phyloP scores from a whole-genome alignment of 768 basidiomycete genomes.

The Pholiota microspora region DNA sequence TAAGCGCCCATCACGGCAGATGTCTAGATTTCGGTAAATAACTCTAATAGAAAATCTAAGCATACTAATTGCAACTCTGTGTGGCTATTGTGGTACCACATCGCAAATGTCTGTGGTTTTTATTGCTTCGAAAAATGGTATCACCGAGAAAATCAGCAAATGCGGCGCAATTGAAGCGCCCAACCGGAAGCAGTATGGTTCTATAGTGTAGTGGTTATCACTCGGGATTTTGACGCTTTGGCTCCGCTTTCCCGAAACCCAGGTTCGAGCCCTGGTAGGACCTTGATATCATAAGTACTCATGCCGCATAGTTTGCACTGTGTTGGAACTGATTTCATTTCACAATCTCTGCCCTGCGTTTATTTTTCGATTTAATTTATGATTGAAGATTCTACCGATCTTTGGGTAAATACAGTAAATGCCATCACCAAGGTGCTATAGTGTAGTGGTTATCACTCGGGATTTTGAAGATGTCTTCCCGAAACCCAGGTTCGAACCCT shows the following conservation, averaged over 20 bases:
- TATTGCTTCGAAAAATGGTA: no score
- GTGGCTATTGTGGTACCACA: no score
- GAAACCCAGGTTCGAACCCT: slow-evolving; percentile 31
- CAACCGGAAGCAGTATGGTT: not conserved
- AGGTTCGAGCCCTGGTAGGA: slow-evolving; percentile 9
- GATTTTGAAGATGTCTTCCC: slow-evolving; percentile 27
- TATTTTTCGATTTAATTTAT: not conserved
- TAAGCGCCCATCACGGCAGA: no score
- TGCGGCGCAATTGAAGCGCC: no score
- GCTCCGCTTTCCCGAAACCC: slow-evolving; percentile 4
- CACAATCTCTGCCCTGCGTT: not conserved
- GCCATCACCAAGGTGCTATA: slow-evolving; percentile 21
- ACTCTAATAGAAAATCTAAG: no score
- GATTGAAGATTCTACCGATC: not conserved
- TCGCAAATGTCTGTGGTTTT: no score
- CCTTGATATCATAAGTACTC: not conserved
- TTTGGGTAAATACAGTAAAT: not conserved
- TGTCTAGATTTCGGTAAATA: no score
- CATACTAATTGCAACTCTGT: no score
- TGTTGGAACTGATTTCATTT: not conserved
- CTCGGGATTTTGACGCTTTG: slow-evolving; percentile 7
- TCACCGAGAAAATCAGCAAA: no score
- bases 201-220: slow-evolving; percentile 12
- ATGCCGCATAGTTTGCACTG: not conserved
- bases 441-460: slow-evolving; percentile 32